Evolutionary conservation across 768 basidiomycete genomes (phyloP).

Genomic region (Kwoniella bestiolae): DNA sequence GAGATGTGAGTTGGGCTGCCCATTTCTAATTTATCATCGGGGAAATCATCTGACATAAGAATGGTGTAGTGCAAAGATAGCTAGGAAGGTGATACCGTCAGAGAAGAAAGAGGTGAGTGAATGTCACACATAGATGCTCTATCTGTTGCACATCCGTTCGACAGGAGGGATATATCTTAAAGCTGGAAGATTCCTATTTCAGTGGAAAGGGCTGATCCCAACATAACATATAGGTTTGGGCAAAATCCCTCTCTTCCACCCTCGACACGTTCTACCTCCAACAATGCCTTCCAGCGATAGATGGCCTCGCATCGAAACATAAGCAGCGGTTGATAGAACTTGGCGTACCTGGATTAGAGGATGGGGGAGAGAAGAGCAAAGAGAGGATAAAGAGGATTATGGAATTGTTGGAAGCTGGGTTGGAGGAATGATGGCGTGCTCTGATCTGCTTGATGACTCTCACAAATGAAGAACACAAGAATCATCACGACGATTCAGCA

Average conservation of each 20-base stretch:
- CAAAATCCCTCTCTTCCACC: constrained; percentile 8
- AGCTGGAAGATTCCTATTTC: too few relatives aligned
- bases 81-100: constrained; percentile 30
- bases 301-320: constrained; percentile 39
- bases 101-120: constrained; percentile 40
- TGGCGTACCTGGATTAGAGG: constrained; percentile 45
- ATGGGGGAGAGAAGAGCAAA: constrained; percentile 19
- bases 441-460: too few relatives aligned
- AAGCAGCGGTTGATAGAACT: constrained; percentile 33
- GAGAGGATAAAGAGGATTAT: constrained; percentile 44
- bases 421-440: constrained; percentile 30
- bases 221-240: constrained; percentile 31
- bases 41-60: background rate
- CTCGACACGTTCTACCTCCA: constrained; percentile 35
- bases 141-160: too few relatives aligned
- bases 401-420: constrained; percentile 44
- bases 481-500: background rate
- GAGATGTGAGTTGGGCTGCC: constrained; percentile 44
- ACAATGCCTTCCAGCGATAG: constrained; percentile 36
- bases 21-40: too few relatives aligned
- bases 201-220: background rate
- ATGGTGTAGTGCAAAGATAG: constrained; percentile 35
- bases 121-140: too few relatives aligned
- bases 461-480: background rate
- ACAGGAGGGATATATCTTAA: too few relatives aligned